Evolutionary conservation across 768 basidiomycete genomes (phyloP), one percentile per base, ranked within the genome.

Genomic region (Amanita pallidorosea): DNA sequence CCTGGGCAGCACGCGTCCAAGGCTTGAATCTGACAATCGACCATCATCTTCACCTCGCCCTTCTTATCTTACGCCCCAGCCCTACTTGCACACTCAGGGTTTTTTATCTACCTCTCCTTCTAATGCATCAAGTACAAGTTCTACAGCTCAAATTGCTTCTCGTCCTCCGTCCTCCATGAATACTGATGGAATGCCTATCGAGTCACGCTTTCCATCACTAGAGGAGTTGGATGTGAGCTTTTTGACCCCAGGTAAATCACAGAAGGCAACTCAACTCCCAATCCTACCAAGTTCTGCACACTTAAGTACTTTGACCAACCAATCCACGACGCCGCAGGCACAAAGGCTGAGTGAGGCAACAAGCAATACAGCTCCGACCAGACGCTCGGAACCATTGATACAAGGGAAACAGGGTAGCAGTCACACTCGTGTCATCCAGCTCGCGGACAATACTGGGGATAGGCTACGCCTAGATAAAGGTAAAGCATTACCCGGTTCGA

Each of bases 131-230:
- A 65, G 64, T 56, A 62, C 57, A 44, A 58, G 63, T 34, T 58
- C 65, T 2, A 62, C 62, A 12, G 54, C 64, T 22, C 59, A 63
- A 7, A 54, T 63, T 8, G 55, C 62, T 18, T 61, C 72, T 52
- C 61, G 59, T 15, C 69, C 59, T 11, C 36, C 60, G 13, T 44
- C 58, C 7, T 46, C 59, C 20, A 43, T 47, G 23, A 55, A 68
- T 36, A 59, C 61, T 36, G 70, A 73, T 18, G 70, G 73, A 27
- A 61, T 74, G 20, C 68, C 75, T 38, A 76, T 72, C 15, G 90
- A 93, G 63, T 74, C 80, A 27, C 75, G 88, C 47, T 96, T 88
- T 63, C 93, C 93, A 0, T 87, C 93, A 0, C 68, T 96, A 37
- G 93, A 95, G 61, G 85, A 88, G 53, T 69, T 94, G 5, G 85